Evolutionary conservation across 495 filamentous ascomycete genomes (phyloP), one percentile per base, ranked within the genome.

Genomic region (Penicillium egyptiacum): DNA sequence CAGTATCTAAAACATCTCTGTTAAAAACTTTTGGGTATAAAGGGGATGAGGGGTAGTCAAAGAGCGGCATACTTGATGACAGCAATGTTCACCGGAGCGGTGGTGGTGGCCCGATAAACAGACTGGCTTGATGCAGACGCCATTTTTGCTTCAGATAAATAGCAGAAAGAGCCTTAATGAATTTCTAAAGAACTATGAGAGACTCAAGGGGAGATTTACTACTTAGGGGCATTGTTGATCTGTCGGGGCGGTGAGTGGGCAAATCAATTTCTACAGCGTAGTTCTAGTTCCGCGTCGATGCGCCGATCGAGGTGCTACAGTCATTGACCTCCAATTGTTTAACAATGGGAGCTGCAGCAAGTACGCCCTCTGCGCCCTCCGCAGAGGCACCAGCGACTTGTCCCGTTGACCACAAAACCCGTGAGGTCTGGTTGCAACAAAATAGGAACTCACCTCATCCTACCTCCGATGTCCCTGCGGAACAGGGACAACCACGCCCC

Each of bases 61-160:
- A 49, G 58, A 54, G 49, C 41, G 40, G 66, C 79, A 54, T 79
- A 94, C 90, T 99, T 99, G 72, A 99, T 93, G 35, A 99, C 94
- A 53, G 94, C 94, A 67, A 99, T 99, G 79, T 99, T 99, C 63
- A 99, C 94, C 16, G 94, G 94, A 23, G 94, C 94, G 33, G 91
- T 96, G 44, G 93, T 97, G 76, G 88, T 96, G 50, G 95, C 91
- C 66, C 89, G 86, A 79, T 92, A 92, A 66, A 98, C 72, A 31
- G 65, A 56, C 69, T 64, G 73, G 66, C 60, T 63, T 28, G 75
- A 58, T 39, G 64, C 17, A 60, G 80, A 72, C 33, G 76, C 73
- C 80, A 83, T 85, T 55, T 45, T 73, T 19, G n/a, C 39, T 50
- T 45, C n/a, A 40, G 35, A 50, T 52, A 31, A 54, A 42, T 31